Evolutionary conservation across 2,329 filamentous ascomycete species (phyloP).

Genomic region (Cladosporium colombiae): DNA sequence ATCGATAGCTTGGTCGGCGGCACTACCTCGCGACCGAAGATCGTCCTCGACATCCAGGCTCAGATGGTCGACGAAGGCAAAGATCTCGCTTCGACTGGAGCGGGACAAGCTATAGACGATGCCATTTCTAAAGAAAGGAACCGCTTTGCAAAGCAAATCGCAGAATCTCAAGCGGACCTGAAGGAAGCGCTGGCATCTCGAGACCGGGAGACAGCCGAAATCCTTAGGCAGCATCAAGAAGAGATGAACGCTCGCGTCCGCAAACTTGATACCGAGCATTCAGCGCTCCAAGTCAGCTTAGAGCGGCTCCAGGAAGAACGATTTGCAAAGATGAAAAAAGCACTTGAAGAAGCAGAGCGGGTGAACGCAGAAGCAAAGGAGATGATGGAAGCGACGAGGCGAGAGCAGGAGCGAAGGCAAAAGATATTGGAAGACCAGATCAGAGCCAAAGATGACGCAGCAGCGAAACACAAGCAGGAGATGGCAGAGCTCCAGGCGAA

Average conservation of each 20-base stretch:
- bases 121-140: constrained; percentile 13
- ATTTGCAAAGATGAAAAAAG: constrained; percentile 17
- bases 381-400: constrained; percentile 10
- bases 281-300: constrained; percentile 19
- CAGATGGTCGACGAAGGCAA: constrained; percentile 30
- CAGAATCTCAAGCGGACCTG: constrained; percentile 13
- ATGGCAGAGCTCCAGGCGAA: constrained; percentile 13
- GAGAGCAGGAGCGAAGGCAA: constrained; percentile 5
- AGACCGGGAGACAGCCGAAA: constrained; percentile 14
- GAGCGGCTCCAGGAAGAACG: constrained; percentile 18
- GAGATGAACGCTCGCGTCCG: constrained; percentile 20
- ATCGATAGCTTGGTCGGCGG: constrained; percentile 22
- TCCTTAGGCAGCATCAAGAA: constrained; percentile 14
- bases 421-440: constrained; percentile 11
- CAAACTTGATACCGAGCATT: constrained; percentile 18
- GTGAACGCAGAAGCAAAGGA: constrained; percentile 11
- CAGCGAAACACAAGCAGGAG: constrained; percentile 10
- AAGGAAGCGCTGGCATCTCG: constrained; percentile 13
- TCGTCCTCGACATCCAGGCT: constrained; percentile 28
- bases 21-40: neutral
- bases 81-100: constrained; percentile 25
- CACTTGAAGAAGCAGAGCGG: constrained; percentile 14
- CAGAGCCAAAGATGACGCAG: constrained; percentile 14
- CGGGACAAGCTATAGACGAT: constrained; percentile 22
- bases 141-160: constrained; percentile 13